Base-by-base conservation (phyloP, 1,139 yeast genomes). In the Suhomyces atakaporum region DNA sequence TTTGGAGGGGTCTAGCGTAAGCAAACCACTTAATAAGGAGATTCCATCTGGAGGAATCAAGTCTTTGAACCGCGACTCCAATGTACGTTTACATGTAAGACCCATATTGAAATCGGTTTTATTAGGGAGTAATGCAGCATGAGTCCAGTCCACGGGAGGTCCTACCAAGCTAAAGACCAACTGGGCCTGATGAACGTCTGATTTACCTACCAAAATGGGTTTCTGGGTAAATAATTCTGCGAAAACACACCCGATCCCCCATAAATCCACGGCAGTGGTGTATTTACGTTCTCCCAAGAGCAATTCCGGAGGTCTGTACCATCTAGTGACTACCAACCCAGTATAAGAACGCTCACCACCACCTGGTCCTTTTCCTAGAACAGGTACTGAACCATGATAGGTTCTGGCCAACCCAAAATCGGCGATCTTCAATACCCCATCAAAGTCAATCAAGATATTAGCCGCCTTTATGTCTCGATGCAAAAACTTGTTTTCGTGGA, bases 211-310 rank as follows among this genome's bases (percentile, higher is more conserved):
- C 34, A 94, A 63, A 13, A 94, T 86, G 0, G 98, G 98, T 46
- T 75, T 78, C 40, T 79, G 76, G 26, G 79, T 79, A 62, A 86
- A 92, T 53, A 90, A 71, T 59, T 94, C 99, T 0, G 89, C 98
- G 60, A 94, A 82, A 0, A 94, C 95, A 63, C 98, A 94, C 2
- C 98, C 98, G 9, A 87, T 78, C 1, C 97, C 97, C 98, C 98
- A 92, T 62, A 92, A 74, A 62, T 92, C 97, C 13, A 92, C 90
- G 0, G 97, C 95, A 0, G 97, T 86, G 2, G 97, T 89, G 55
- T 92, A 92, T 42, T 75, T 70, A 43, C 84, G 70, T 49, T 89
- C 96, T 2, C 97, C 97, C 36, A 92, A 63, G 16, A 92, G 73
- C 15, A 92, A 71, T 58, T 92, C 97, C 0, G 97, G 98, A 1